Base-by-base conservation (phyloP, 148 eudicot genomes). In the Diospyros kaki region DNA sequence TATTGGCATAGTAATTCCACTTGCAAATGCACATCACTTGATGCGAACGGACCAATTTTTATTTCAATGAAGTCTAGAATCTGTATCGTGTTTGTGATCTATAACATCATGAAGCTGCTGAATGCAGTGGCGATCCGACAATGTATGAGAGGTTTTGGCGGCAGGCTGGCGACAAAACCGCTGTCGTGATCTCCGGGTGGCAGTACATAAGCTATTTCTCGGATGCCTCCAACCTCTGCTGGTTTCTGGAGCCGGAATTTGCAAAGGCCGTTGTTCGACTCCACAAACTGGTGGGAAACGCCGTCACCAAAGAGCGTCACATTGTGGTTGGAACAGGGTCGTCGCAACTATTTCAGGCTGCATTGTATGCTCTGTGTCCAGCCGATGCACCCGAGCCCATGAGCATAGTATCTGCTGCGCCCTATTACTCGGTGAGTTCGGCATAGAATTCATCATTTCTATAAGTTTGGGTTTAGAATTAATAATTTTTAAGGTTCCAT, bases 111-210 rank as follows among this genome's bases (percentile, higher is more conserved):
- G 28, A 28, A 28, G 28, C 28, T 28, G 28, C 28, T 28, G 28
- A 28, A 28, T 28, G 56, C 89, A 93, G 98, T 53, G 98, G 98
- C 18, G 94, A 93, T 76, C 97, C 98, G 1, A 83, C 72, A 64
- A 81, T 88, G 77, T 85, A 66, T 18, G 86, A 84, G 77, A 9
- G 79, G 2, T 93, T 80, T 64, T 93, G 98, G 93, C 69, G 73
- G 69, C 61, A 70, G 15, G 53, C 79, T 74, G 89, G 81, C 2
- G 77, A 84, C 2, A 80, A 83, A 75, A 76, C 86, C 54, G 68
- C 81, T 4, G 58, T 93, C 6, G 78, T 82, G 13, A 81, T 93
- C 12, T 43, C 75, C 5, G 93, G 85, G 3, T 63, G 74, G 12
- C 81, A 89, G n/a, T 79, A 83, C 1, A 50, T 93, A 38, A 91